Conservation (phyloP, 2,329 filamentous ascomycete species). For the Phaeosphaeria sp. region DNA sequence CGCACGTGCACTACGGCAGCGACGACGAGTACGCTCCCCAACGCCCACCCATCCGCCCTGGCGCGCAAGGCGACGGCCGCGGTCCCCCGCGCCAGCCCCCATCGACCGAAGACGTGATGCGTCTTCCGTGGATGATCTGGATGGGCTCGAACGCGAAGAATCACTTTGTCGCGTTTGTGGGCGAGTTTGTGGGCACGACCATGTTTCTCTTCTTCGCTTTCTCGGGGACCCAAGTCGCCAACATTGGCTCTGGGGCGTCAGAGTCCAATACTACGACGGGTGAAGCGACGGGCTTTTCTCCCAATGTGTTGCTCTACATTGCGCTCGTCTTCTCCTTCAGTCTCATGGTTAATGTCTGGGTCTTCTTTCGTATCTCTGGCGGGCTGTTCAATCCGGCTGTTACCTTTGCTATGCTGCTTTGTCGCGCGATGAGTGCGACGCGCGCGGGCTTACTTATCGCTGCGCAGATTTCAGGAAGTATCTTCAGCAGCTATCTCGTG, state of each 20-base stretch:
- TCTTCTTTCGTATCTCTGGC: constrained; percentile 48
- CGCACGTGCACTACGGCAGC: constrained; percentile 32
- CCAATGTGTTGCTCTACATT: constrained; percentile 50
- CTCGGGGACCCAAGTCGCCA: constrained; percentile 54
- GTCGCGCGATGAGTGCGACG: constrained; percentile 51
- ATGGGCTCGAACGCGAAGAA: constrained; percentile 47
- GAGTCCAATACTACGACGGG: constrained; percentile 51
- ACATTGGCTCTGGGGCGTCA: constrained; percentile 49
- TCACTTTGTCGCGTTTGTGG: constrained; percentile 54
- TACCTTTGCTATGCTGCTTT: constrained; percentile 45
- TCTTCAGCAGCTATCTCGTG: constrained; percentile 54
- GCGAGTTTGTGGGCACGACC: constrained; percentile 55
- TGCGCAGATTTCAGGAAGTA: constrained; percentile 54
- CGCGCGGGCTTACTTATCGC: constrained; percentile 52
- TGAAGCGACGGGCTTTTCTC: constrained; percentile 53
- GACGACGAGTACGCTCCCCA: constrained; percentile 21
- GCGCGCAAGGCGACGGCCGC: constrained; percentile 12
- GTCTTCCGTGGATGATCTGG: constrained; percentile 45
- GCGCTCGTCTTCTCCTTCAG: constrained; percentile 45
- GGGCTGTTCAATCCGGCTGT: constrained; percentile 41
- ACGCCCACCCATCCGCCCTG: constrained; percentile 13
- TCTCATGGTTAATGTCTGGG: constrained; percentile 50
- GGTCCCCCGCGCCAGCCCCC: constrained; percentile 28
- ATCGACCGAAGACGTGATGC: constrained; percentile 46
- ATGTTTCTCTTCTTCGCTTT: constrained; percentile 56